Evolutionary conservation across 2,329 filamentous ascomycete species (phyloP), one percentile per base, ranked within the genome.

Genomic region (Alternaria solani): DNA sequence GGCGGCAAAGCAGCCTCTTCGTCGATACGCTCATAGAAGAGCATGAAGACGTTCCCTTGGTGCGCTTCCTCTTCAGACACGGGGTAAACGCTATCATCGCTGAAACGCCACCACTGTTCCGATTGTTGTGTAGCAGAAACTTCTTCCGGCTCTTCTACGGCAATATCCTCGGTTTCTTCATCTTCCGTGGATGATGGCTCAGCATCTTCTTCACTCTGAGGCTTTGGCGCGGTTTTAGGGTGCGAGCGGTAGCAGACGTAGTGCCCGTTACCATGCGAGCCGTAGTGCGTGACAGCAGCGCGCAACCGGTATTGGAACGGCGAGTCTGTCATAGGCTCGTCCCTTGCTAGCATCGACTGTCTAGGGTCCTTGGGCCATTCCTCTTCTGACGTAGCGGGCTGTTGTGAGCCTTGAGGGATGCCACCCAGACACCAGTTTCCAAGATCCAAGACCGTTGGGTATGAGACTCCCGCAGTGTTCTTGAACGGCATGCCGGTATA

Each of bases 251-350:
- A 97, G 75, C 93, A 96, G 39, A 97, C 89, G 70, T 99, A 98
- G 79, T 99, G 95, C 0, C 95, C 95, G 70, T 96, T 97, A 63
- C 97, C 93, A 76, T 98, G 95, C 32, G 91, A 86, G 4, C 95
- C 95, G 63, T 91, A 92, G 75, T 98, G 95, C 1, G 93, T 95
- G 9, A 98, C 87, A 0, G 94, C 91, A 30, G 94, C 93, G 54
- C 91, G 87, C 16, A 98, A 82, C 72, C 92, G 88, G 75, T 96
- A 98, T 1, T 89, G 72, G 18, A 75, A 76, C 1, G 70, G 72
- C 20, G 72, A 74, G 7, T 58, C 43, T 30, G 82, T 28, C 83
- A 70, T 54, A 64, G 74, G 55, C 67, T 77, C 41, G 68, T 62
- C 30, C 60, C 78, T 68, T 46, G 89, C 85, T 18, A 95, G 85